phyloP scores from a whole-genome alignment of 441 rosid genomes.

The Geranium incanum region DNA sequence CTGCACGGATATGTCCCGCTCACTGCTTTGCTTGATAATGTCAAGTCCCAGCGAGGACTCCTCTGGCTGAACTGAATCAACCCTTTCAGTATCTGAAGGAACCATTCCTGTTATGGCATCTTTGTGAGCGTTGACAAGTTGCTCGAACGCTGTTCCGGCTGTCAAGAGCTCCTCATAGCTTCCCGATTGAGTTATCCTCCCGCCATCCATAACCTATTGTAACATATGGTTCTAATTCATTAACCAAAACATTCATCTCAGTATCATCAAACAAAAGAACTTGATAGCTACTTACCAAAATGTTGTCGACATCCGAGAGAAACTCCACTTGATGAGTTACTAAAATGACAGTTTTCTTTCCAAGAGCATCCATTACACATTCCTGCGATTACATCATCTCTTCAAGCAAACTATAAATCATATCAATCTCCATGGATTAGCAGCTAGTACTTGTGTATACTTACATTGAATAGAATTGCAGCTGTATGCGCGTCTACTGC shows the following conservation, averaged over 20 bases:
- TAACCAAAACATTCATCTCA: neutral
- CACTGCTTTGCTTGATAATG: slow-evolving; percentile 25
- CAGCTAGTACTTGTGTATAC: slow-evolving; percentile 2
- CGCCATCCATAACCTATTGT: slow-evolving; percentile 65
- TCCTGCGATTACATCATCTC: slow-evolving; percentile 41
- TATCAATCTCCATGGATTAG: too few relatives aligned
- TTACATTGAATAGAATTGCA: slow-evolving; percentile 61
- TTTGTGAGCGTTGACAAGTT: slow-evolving; percentile 75
- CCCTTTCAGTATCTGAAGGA: slow-evolving; percentile 20
- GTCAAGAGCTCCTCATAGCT: slow-evolving; percentile 53
- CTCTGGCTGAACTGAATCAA: slow-evolving; percentile 16
- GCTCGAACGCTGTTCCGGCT: slow-evolving; percentile 67
- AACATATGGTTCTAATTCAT: neutral
- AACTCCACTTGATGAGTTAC: slow-evolving; percentile 95
- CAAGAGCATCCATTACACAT: slow-evolving; percentile 56
- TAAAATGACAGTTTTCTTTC: slow-evolving; percentile 62
- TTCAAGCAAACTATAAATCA: too few relatives aligned
- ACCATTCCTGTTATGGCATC: slow-evolving; percentile 45
- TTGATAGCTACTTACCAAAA: slow-evolving; percentile 41
- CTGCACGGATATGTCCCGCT: slow-evolving; percentile 33
- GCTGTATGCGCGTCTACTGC: slow-evolving; percentile 87
- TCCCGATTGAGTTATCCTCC: slow-evolving; percentile 59
- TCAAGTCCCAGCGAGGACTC: slow-evolving; percentile 7
- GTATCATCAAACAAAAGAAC: neutral
- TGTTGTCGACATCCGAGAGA: slow-evolving; percentile 60